A percentile compares a stretch with the other conserved stretches of the same genome.
Conservation (phyloP, 305 asterid species). For the Stenogyne calaminthoides region DNA sequence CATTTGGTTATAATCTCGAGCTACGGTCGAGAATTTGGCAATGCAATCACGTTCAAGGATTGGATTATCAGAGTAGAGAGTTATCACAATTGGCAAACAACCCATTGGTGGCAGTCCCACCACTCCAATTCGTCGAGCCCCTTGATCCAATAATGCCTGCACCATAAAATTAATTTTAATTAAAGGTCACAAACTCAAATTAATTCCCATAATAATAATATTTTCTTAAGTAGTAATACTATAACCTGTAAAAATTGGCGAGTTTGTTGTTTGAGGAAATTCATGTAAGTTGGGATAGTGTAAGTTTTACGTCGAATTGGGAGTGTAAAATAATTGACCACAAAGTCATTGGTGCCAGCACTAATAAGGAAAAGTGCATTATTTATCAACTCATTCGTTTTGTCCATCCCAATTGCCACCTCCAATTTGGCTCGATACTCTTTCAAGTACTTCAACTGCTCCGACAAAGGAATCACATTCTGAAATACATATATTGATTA, state of each 20-base stretch:
- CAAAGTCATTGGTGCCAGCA: slow-evolving; percentile 84
- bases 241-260: slow-evolving; percentile 54
- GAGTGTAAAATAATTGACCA: slow-evolving; percentile 54
- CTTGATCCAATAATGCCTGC: slow-evolving; percentile 55
- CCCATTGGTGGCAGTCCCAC: slow-evolving; percentile 84
- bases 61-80: slow-evolving; percentile 39
- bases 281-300: slow-evolving; percentile 47
- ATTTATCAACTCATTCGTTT: slow-evolving; percentile 40
- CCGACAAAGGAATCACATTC: slow-evolving; percentile 58
- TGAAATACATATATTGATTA: slow-evolving; percentile 14
- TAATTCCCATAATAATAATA: not conserved
- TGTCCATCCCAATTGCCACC: slow-evolving; percentile 52
- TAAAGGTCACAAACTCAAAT: not conserved
- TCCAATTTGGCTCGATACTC: slow-evolving; percentile 53
- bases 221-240: not conserved
- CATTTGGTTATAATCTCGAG: slow-evolving; percentile 50
- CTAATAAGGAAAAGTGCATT: slow-evolving; percentile 60
- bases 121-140: slow-evolving; percentile 71
- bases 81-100: slow-evolving; percentile 68
- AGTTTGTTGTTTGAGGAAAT: slow-evolving; percentile 41
- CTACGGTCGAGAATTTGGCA: slow-evolving; percentile 35
- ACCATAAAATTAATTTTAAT: not conserved
- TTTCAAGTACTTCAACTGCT: slow-evolving; percentile 56
- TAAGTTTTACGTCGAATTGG: slow-evolving; percentile 57
- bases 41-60: slow-evolving; percentile 47